Evolutionary conservation across 441 rosid species (phyloP).

Genomic region (Erodium trifolium): DNA sequence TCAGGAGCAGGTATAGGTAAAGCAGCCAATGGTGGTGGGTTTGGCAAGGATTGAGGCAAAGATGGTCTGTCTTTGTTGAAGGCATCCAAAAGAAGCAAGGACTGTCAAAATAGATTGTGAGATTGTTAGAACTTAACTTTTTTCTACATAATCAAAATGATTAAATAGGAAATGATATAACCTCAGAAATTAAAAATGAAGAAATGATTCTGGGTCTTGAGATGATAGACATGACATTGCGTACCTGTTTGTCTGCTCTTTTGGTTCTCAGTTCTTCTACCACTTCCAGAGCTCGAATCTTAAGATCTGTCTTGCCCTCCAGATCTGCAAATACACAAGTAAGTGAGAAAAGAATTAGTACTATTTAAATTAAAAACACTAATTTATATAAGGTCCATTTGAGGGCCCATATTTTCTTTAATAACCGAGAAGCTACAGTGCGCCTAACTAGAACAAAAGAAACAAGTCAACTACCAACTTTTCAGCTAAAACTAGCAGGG

Average conservation of each 20-base stretch:
- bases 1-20: constrained; percentile 67
- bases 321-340: constrained; percentile 40
- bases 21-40: constrained; percentile 61
- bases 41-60: constrained; percentile 76
- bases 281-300: constrained; percentile 79
- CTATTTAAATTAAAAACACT: neutral
- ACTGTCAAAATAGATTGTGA: constrained; percentile 36
- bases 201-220: neutral
- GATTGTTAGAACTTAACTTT: neutral
- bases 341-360: neutral
- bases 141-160: constrained; percentile 1
- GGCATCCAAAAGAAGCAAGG: constrained; percentile 91
- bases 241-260: constrained; percentile 95
- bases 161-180: neutral
- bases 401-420: neutral
- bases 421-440: neutral
- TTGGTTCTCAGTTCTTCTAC: constrained; percentile 87
- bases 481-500: neutral
- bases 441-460: neutral
- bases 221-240: constrained; percentile 4
- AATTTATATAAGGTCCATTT: neutral
- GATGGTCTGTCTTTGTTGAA: constrained; percentile 97
- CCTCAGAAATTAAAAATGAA: neutral
- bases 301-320: constrained; percentile 90
- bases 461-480: neutral